Base-by-base conservation (phyloP, 495 filamentous ascomycete genomes). In the Poronia punctata region DNA sequence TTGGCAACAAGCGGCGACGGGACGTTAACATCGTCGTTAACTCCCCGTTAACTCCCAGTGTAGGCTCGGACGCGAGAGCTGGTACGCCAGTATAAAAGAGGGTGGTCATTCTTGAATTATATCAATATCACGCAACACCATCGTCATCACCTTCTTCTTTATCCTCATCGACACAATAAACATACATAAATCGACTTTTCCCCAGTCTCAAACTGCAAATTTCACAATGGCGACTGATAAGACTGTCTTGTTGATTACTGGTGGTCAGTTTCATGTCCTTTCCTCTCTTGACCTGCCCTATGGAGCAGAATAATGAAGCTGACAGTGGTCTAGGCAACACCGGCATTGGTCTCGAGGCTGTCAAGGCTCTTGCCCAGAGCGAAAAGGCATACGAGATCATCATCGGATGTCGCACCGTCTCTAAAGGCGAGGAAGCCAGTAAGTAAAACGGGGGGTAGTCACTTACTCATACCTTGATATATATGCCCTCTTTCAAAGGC, bases 331-430 rank as follows among this genome's bases (percentile, higher is more conserved):
- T 9, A 56, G 53, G 48, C 22, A 76, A 76, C 49, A 68, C 66
- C 5, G 72, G 74, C 12, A 57, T 77, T 26, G 73, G 75, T 6
- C 63, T 63, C 22, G 62, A 76, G 43, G 67, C 58, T 4, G 57
- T 72, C 38, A 67, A 59, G 38, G 65, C 72, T 5, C 57, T 77
- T 1, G 60, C 48, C 45, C 40, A 54, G 18, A 66, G 68, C 7
- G 24, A 43, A 8, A 50, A 54, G 12, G 40, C 71, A 0, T 77
- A 75, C 54, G 63, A 62, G 25, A 62, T 78, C 27, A 36, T 75
- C 26, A 29, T 78, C 14, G 68, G 68, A 14, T 60, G 61, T n/a
- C 60, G 73, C 3, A 61, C 52, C 5, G 10, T 67, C 0, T 54
- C 50, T 7, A 75, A 75, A 35, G 73, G 60, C 20, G 37, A 72